Evolutionary conservation across 108 stramenopile genomes (phyloP), one percentile per base, ranked within the genome.

Genomic region (Skeletonema menzelii): DNA sequence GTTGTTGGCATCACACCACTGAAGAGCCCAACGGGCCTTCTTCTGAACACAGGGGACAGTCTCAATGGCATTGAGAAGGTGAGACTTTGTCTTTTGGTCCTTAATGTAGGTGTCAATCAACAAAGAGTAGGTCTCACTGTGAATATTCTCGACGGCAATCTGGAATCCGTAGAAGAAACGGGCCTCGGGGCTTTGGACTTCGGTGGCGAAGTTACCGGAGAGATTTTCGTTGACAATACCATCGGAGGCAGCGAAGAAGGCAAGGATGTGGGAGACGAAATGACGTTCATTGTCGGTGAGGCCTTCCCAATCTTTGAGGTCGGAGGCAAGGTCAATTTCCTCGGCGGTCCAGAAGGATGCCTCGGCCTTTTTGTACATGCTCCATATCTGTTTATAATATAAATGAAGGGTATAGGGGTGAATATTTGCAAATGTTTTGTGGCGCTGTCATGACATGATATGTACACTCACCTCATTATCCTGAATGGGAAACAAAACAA

Each of bases 341-440:
- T 99, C 99, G 31, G 97, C 98, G 31, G 99, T 99, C 99, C 99
- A 99, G 85, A 99, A 99, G 73, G 92, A 95, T 3, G 99, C 99
- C 75, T 99, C 98, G 19, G 98, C 98, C 76, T 99, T 97, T 79
- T 99, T 99, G 96, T 99, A 99, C 97, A 98, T 99, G 72, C 81
- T 67, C 94, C 94, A 95, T 19, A 94, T 86, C 91, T 92, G 61
- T 32, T 38, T 15, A 14, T 10, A 17, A 7, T 17, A 37, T 13
- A 0, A 3, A 37, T 0, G 38, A 26, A 31, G 35, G 15, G 74
- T 80, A 5, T 38, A 63, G 42, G 28, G 20, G 3, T 13, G 28
- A 17, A 22, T 0, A 17, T 69, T 14, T 56, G 58, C 14, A 68
- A 26, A 46, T 19, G 12, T 31, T 1, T 13, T 42, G 59, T 20